Evolutionary conservation across 495 filamentous ascomycete species (phyloP).

Genomic region (Talaromyces borbonicus): DNA sequence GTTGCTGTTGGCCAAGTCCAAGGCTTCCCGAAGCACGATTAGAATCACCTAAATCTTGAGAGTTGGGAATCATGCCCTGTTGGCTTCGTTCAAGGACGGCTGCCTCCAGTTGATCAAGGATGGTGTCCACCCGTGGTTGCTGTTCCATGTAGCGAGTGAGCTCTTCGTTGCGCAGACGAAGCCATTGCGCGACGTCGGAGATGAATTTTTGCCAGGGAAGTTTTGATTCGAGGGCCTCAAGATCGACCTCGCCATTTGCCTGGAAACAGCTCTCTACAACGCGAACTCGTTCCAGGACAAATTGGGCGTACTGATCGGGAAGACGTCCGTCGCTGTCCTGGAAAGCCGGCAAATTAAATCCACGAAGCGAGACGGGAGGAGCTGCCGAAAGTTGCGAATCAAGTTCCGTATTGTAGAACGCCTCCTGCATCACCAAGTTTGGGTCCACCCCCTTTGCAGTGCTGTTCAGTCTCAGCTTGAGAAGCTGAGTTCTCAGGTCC

Average conservation of each 20-base stretch:
- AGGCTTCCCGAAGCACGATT: not conserved
- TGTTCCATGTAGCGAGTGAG: conserved; percentile 15
- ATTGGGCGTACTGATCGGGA: conserved; percentile 19
- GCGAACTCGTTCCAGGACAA: conserved; percentile 22
- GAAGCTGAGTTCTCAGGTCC: conserved; percentile 29
- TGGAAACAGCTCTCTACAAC: conserved; percentile 20
- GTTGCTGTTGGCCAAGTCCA: not conserved
- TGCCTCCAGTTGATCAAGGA: conserved; percentile 12
- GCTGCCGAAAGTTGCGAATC: conserved; percentile 11
- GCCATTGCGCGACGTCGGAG: conserved; percentile 22
- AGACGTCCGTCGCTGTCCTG: conserved; percentile 24
- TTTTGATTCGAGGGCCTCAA: conserved; percentile 15
- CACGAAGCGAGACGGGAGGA: conserved; percentile 17
- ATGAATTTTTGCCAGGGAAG: conserved; percentile 27
- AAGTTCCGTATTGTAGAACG: conserved; percentile 20
- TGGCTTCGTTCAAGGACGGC: conserved; percentile 5
- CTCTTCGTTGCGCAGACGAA: conserved; percentile 24
- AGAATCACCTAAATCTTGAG: not conserved
- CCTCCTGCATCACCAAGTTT: conserved; percentile 12
- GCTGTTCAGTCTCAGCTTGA: conserved; percentile 22
- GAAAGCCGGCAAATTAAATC: conserved; percentile 22
- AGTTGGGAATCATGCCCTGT: not conserved
- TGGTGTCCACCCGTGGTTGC: conserved; percentile 15
- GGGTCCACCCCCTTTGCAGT: conserved; percentile 19
- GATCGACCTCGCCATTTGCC: conserved; percentile 15